These are phyloP conservation scores for Singerocomus rubriflavus DNA, from an alignment of 1,284 basidiomycete species.

Conservation along the genomic window DNA sequence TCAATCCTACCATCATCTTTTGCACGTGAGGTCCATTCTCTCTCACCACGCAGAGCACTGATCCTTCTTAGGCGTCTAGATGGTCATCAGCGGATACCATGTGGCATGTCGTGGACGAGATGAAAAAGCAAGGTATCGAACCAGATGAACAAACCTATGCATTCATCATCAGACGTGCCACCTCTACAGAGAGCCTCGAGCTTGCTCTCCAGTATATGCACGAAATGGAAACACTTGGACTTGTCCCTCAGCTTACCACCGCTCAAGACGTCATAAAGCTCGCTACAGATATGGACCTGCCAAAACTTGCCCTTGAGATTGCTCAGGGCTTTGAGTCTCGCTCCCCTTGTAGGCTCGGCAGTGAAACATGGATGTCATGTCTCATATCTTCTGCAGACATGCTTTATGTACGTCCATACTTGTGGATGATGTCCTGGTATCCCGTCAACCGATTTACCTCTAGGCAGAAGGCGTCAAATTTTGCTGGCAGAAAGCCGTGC, in stretches of 20 bases:
- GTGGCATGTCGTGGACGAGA: slow-evolving; percentile 39
- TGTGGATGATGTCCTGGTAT: neutral
- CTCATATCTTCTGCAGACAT: slow-evolving; percentile 54
- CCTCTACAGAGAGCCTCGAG: slow-evolving; percentile 54
- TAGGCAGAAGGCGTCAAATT: slow-evolving; percentile 64
- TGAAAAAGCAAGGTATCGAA: slow-evolving; percentile 47
- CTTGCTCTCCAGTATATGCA: slow-evolving; percentile 55
- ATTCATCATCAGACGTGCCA: slow-evolving; percentile 49
- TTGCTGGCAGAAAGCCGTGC: slow-evolving; percentile 63
- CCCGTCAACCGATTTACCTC: slow-evolving; percentile 4
- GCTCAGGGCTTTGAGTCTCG: slow-evolving; percentile 54
- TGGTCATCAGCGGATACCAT: slow-evolving; percentile 29
- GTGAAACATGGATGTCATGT: slow-evolving; percentile 57
- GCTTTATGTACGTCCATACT: slow-evolving; percentile 54
- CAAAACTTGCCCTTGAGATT: slow-evolving; percentile 69
- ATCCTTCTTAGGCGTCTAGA: slow-evolving; percentile 35
- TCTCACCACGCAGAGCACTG: slow-evolving; percentile 3
- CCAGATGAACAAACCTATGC: slow-evolving; percentile 55
- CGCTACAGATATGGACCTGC: slow-evolving; percentile 47
- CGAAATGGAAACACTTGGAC: slow-evolving; percentile 44
- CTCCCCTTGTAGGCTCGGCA: slow-evolving; percentile 50
- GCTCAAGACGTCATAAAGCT: slow-evolving; percentile 48
- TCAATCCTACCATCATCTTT: slow-evolving; percentile 60
- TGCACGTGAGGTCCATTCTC: slow-evolving; percentile 45
- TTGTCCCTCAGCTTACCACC: slow-evolving; percentile 49